Evolutionary conservation across 1,284 basidiomycete genomes (phyloP).

Genomic region (Papiliotrema flavescens): DNA sequence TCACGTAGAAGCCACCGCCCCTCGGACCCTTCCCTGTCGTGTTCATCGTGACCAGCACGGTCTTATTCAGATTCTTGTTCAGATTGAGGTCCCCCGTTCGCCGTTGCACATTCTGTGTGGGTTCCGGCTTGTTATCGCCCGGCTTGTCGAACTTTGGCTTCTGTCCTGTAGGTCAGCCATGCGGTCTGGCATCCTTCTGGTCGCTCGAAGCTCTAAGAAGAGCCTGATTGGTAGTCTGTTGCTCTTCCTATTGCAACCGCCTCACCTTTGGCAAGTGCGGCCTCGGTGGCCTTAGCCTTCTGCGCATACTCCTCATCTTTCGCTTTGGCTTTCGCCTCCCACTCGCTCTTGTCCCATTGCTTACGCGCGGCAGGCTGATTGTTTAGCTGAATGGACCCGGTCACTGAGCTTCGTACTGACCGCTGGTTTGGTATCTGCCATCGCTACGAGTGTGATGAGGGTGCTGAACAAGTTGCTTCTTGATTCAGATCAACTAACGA

Average conservation of each 20-base stretch:
- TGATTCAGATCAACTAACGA: no score
- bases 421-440: constrained; percentile 1
- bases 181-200: neutral
- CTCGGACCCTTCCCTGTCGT: constrained; percentile 72
- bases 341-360: constrained; percentile 49
- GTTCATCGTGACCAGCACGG: constrained; percentile 70
- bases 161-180: constrained; percentile 60
- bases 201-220: neutral
- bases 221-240: no score
- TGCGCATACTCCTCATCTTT: constrained; percentile 41
- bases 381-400: constrained; percentile 1
- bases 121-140: constrained; percentile 67
- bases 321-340: constrained; percentile 46
- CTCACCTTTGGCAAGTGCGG: constrained; percentile 66
- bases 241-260: no score
- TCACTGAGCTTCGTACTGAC: no score
- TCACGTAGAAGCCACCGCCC: constrained; percentile 77
- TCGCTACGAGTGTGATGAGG: neutral
- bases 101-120: constrained; percentile 82
- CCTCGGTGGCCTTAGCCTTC: constrained; percentile 42
- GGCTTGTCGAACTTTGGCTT: constrained; percentile 60
- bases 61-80: constrained; percentile 87
- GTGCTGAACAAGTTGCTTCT: neutral
- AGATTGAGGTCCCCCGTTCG: constrained; percentile 76
- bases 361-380: constrained; percentile 20